Evolutionary conservation across 805 yeast species (phyloP).

Genomic region (Zygosaccharomyces bailii): DNA sequence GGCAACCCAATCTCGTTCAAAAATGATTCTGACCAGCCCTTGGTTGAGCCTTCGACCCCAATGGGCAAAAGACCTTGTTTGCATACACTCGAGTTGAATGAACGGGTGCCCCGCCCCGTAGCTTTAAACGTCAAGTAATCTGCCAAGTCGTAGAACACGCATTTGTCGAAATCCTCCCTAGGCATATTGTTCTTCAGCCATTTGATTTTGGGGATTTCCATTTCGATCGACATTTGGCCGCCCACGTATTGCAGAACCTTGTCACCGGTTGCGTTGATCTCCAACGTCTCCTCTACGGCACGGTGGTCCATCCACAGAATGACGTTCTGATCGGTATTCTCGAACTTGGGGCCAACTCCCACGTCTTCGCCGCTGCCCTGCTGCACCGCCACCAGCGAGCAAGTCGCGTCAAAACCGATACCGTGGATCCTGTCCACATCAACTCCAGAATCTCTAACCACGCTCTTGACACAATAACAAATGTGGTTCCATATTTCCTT

Average conservation of each 20-base stretch:
- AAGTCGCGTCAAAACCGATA: constrained; percentile 95
- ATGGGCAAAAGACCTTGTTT: constrained; percentile 92
- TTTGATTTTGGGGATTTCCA: constrained; percentile 96
- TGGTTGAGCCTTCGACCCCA: constrained; percentile 80
- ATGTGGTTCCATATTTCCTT: constrained; percentile 89
- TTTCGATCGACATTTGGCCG: constrained; percentile 95
- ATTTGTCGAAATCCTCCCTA: constrained; percentile 48
- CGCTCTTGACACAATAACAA: constrained; percentile 74
- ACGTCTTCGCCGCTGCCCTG: constrained; percentile 65
- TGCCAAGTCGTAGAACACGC: constrained; percentile 87
- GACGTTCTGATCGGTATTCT: constrained; percentile 69
- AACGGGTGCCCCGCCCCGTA: constrained; percentile 81
- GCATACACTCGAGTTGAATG: constrained; percentile 88
- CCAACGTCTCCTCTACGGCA: constrained; percentile 75
- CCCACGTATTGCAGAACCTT: constrained; percentile 87
- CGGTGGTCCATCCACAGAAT: constrained; percentile 99
- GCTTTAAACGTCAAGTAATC: constrained; percentile 91
- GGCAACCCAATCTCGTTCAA: constrained; percentile 63
- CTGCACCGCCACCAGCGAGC: constrained; percentile 81
- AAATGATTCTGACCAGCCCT: constrained; percentile 90
- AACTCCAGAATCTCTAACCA: constrained; percentile 70
- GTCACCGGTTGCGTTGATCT: constrained; percentile 77
- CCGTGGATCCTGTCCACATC: constrained; percentile 70
- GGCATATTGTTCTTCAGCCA: constrained; percentile 91
- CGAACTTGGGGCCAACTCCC: constrained; percentile 89